Conservation (phyloP, 164 flowering plant species). For the Nymphaea thermarum region DNA sequence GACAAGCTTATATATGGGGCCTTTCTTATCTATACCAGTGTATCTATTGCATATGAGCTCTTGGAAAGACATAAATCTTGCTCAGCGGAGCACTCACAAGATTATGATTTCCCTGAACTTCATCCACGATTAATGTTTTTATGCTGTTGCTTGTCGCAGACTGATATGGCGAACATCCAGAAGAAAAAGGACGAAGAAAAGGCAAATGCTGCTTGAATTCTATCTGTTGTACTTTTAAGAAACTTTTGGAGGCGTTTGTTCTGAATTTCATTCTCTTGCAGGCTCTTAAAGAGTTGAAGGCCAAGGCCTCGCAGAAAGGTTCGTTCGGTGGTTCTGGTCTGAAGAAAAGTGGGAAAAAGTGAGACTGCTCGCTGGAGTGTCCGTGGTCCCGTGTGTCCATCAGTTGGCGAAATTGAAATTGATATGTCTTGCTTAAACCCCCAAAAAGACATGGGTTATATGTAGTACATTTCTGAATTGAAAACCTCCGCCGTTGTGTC, state of each 20-base stretch:
- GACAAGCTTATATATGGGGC: too few species aligned
- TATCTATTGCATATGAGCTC: too few species aligned
- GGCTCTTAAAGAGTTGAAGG: slow-evolving; percentile 81
- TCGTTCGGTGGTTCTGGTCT: slow-evolving; percentile 82
- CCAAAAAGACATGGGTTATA: too few species aligned
- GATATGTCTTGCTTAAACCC: too few species aligned
- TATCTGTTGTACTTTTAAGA: background rate
- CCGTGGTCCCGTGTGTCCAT: background rate
- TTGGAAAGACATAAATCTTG: too few species aligned
- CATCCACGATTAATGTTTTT: too few species aligned
- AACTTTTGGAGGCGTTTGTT: background rate
- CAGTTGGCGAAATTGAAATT: too few species aligned
- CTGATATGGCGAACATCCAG: slow-evolving; percentile 58
- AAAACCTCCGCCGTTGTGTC: too few species aligned
- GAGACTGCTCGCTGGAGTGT: slow-evolving; percentile 9
- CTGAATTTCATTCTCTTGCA: slow-evolving; percentile 12
- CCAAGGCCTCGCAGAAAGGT: slow-evolving; percentile 85
- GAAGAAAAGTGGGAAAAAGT: slow-evolving; percentile 96
- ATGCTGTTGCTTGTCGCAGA: slow-evolving; percentile 22
- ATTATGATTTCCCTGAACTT: too few species aligned
- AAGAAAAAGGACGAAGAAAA: slow-evolving; percentile 94
- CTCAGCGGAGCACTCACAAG: too few species aligned
- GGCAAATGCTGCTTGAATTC: slow-evolving; percentile 20
- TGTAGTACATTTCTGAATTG: too few species aligned
- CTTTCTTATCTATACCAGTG: too few species aligned